Evolutionary conservation across 1,284 basidiomycete species (phyloP), one percentile per base, ranked within the genome.

Genomic region (Cronartium ribicola): DNA sequence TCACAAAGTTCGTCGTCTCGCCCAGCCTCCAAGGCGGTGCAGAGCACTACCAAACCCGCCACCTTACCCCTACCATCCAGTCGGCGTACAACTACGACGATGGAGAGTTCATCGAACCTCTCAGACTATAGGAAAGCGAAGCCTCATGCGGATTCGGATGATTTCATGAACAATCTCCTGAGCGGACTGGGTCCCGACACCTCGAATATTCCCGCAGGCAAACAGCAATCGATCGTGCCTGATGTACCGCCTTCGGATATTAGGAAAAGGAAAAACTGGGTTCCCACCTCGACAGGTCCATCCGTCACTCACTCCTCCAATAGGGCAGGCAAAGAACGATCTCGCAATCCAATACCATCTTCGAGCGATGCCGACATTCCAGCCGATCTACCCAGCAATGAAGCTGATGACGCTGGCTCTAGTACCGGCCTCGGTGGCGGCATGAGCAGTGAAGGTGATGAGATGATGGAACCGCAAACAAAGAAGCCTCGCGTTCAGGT

Each of bases 401-500:
- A 71, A 39, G 59, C 44, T 7, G 7, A 22, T 37, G 61, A 55
- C 3, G 46, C 51, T 44, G 14, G 61, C 43, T 64, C 61, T 13
- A 71, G 69, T 63, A 48, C 46, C 10, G 63, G 62, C 46, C 17
- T 66, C 14, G 70, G 70, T 43, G 70, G 70, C n/a, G 48, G 62
- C 22, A 62, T 72, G 10, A 72, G 63, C 20, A 72, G 70, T 55
- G 70, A 72, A 57, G 48, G 44, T 36, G 36, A 46, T 20, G 70
- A 65, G 8, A 39, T 41, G 7, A 55, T 44, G 22, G 70, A 72
- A 72, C 20, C 62, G 55, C 46, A 66, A 36, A 7, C 39, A 39
- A 72, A 72, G 40, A 72, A 72, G 63, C 70, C 70, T 20, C 69
- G 69, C 43, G 63, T 71, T 6, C 44, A 43, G 37, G 40, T 22